Evolutionary conservation across 208 protist species (phyloP).

Genomic region (Leishmania braziliensis): DNA sequence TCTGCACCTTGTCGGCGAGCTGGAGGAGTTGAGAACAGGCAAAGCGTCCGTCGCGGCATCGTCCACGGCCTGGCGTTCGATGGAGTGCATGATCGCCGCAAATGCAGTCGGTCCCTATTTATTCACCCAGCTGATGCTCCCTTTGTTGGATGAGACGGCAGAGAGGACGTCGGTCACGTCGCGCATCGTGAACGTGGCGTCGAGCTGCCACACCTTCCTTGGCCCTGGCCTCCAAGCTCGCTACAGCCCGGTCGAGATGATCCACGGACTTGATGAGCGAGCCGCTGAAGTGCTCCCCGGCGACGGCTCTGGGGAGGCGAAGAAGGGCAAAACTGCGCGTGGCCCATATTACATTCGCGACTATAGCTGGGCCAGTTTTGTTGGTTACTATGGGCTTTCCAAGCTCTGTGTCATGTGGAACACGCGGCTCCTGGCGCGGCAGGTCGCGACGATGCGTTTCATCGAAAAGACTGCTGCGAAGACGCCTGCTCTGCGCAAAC

Average conservation of each 20-base stretch:
- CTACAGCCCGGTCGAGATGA: constrained; percentile 64
- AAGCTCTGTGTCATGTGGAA: constrained; percentile 90
- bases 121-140: constrained; percentile 76
- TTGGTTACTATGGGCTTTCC: constrained; percentile 86
- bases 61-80: constrained; percentile 29
- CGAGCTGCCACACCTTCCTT: constrained; percentile 85
- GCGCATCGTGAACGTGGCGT: constrained; percentile 86
- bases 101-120: constrained; percentile 84
- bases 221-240: constrained; percentile 28
- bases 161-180: constrained; percentile 58
- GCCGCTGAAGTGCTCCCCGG: constrained; percentile 17
- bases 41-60: constrained; percentile 15
- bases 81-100: constrained; percentile 83
- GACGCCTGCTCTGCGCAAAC: not conserved
- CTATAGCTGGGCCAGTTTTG: constrained; percentile 66
- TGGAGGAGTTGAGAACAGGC: constrained; percentile 18
- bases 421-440: constrained; percentile 63
- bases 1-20: constrained; percentile 34
- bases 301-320: not conserved
- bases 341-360: constrained; percentile 35
- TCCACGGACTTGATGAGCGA: constrained; percentile 44
- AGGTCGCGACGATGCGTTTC: constrained; percentile 45
- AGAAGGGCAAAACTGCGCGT: not conserved
- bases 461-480: constrained; percentile 6
- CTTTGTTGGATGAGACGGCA: constrained; percentile 64